phyloP scores from a whole-genome alignment of 2,329 filamentous ascomycete genomes.

The Trichoderma sp. region DNA sequence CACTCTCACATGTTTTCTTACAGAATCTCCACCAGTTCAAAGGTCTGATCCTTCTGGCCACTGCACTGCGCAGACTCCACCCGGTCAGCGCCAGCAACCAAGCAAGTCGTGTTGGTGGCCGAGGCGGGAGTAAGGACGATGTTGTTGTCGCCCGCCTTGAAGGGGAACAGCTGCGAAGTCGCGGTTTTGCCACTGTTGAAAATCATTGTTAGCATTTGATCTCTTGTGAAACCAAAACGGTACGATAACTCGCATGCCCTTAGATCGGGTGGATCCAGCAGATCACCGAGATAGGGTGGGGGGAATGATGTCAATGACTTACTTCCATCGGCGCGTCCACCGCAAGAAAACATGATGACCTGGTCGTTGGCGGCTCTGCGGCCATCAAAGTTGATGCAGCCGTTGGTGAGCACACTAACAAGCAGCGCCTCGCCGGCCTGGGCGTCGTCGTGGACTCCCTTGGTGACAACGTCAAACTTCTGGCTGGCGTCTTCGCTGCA shows the following conservation, averaged over 20 bases:
- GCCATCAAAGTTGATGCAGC: slow-evolving; percentile 54
- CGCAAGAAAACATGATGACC: slow-evolving; percentile 54
- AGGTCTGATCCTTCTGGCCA: slow-evolving; percentile 27
- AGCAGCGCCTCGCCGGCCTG: slow-evolving; percentile 44
- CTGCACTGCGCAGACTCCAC: slow-evolving; percentile 33
- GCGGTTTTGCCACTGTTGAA: slow-evolving; percentile 45
- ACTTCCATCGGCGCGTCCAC: slow-evolving; percentile 52
- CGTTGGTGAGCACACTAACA: slow-evolving; percentile 52
- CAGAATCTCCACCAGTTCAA: slow-evolving; percentile 25
- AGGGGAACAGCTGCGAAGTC: slow-evolving; percentile 52
- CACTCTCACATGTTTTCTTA: not conserved
- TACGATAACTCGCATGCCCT: not conserved
- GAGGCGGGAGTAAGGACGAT: slow-evolving; percentile 49
- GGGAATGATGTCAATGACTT: slow-evolving; percentile 25
- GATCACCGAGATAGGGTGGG: not conserved
- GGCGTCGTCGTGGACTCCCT: slow-evolving; percentile 51
- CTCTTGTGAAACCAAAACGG: no score
- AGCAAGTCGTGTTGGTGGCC: slow-evolving; percentile 37
- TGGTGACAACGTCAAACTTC: slow-evolving; percentile 53
- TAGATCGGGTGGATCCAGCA: slow-evolving; percentile 23
- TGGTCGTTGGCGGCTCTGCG: slow-evolving; percentile 47
- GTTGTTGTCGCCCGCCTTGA: slow-evolving; percentile 40
- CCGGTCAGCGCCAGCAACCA: slow-evolving; percentile 25
- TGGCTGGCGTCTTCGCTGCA: slow-evolving; percentile 49
- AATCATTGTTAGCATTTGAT: not conserved